A percentile compares a stretch with the other conserved stretches of the same genome.
Evolutionary conservation across 2,329 filamentous ascomycete genomes (phyloP).

Genomic region (Verticillium albo-atrum): DNA sequence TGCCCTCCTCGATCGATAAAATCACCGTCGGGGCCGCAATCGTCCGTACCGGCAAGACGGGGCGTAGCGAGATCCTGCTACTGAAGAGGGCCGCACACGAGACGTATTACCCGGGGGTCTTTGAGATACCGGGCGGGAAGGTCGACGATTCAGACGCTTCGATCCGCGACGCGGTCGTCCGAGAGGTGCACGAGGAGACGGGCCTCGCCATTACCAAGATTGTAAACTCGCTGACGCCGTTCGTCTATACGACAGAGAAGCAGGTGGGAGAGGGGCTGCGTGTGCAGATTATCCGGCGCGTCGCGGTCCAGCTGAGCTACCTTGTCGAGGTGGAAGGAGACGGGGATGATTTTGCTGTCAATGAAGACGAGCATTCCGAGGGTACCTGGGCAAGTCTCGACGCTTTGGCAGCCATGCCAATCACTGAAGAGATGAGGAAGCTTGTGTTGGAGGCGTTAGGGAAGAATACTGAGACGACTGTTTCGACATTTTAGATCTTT

Average conservation of each 20-base stretch:
- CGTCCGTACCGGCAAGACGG: neutral
- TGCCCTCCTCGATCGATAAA: neutral
- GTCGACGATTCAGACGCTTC: neutral
- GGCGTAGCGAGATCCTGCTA: neutral
- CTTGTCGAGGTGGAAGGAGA: neutral
- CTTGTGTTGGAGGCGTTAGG: neutral
- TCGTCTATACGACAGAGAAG: neutral
- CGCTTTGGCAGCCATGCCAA: neutral
- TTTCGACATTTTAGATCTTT: no score
- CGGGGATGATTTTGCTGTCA: neutral
- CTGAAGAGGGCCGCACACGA: neutral
- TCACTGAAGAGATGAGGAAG: neutral
- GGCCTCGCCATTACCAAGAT: neutral
- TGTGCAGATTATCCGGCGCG: neutral
- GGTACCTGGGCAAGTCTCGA: neutral
- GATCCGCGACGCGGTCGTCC: neutral
- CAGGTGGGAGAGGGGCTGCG: neutral
- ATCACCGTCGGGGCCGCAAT: neutral
- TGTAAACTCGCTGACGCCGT: neutral
- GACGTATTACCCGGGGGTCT: neutral
- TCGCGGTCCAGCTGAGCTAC: neutral
- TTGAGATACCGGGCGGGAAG: conserved; percentile 4
- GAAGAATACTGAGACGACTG: no score
- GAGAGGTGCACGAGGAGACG: conserved; percentile 5
- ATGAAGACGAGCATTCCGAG: neutral